A percentile compares a stretch with the other conserved stretches of the same genome.
Conservation (phyloP, 2,329 filamentous ascomycete species). For the Colletotrichum gloeosporioides region DNA sequence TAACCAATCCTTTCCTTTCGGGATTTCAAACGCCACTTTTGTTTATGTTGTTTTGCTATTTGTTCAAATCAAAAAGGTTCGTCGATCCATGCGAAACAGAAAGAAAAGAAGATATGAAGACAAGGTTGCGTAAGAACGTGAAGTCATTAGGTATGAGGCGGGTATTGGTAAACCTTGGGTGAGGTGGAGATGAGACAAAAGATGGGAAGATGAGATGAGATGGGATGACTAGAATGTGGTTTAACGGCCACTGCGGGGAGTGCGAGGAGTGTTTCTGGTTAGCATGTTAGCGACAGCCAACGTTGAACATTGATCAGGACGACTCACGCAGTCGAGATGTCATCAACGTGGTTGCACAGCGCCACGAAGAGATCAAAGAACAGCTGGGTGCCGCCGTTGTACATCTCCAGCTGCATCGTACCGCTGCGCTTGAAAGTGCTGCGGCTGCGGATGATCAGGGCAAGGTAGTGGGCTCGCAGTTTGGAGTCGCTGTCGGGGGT, state of each 20-base stretch:
- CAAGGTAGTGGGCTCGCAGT: constrained; percentile 87
- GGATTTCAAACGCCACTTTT: background rate
- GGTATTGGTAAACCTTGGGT: background rate
- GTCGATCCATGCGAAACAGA: background rate
- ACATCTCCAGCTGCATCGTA: constrained; percentile 96
- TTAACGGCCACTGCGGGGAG: constrained; percentile 46
- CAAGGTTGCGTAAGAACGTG: constrained; percentile 7
- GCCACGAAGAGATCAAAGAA: constrained; percentile 96
- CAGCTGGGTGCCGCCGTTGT: constrained; percentile 77
- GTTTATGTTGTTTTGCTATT: constrained; percentile 19
- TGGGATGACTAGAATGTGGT: background rate
- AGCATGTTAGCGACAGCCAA: background rate
- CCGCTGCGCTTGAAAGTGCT: constrained; percentile 91
- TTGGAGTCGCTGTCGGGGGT: constrained; percentile 92
- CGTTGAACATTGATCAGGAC: background rate
- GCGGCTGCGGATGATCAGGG: constrained; percentile 87
- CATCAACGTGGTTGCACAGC: constrained; percentile 87
- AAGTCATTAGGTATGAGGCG: constrained; percentile 28
- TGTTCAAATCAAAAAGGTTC: background rate
- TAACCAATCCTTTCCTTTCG: background rate
- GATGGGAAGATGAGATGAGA: background rate
- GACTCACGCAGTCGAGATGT: constrained; percentile 64
- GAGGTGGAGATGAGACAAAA: background rate
- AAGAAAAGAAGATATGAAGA: background rate
- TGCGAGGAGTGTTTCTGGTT: constrained; percentile 35